Percentiles rank a stretch among this genome's conserved stretches.
phyloP scores from a whole-genome alignment of 2,329 filamentous ascomycete genomes.

The Hymenotorrendiella dingleyae region DNA sequence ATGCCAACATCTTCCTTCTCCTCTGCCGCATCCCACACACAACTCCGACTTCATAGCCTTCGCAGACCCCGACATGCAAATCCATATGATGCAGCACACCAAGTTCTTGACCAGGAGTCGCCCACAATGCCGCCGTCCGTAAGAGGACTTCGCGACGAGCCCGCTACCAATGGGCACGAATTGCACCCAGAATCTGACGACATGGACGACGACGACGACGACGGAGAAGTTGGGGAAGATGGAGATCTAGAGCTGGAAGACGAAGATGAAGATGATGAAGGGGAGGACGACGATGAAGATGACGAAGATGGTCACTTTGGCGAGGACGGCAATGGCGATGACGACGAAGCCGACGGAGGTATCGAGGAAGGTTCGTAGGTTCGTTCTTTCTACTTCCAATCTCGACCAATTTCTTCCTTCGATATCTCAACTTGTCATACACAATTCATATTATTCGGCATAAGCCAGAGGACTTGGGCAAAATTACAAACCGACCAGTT shows the following conservation, averaged over 20 bases:
- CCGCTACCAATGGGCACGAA: not conserved
- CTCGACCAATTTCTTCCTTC: no score
- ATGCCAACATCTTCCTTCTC: not conserved
- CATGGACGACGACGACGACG: not conserved
- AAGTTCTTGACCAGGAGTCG: not conserved
- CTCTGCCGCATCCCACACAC: not conserved
- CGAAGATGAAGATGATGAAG: not conserved
- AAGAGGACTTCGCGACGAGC: not conserved
- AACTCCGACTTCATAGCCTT: conserved; percentile 3
- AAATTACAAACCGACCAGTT: not conserved
- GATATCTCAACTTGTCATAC: not conserved
- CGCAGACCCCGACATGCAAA: conserved; percentile 4
- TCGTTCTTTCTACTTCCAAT: no score
- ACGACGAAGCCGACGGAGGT: conserved; percentile 33
- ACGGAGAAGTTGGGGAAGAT: not conserved
- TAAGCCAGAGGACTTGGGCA: not conserved
- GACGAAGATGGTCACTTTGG: conserved; percentile 18
- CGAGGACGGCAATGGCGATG: conserved; percentile 24
- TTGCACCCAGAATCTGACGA: not conserved
- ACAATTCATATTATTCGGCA: not conserved
- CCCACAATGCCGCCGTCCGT: not conserved
- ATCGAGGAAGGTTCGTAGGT: conserved; percentile 24
- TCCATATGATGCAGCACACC: conserved; percentile 3
- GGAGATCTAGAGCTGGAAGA: not conserved
- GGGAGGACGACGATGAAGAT: conserved; percentile 15